Conservation (phyloP, 1,284 basidiomycete genomes). For the Ceratobasidium sp. region DNA sequence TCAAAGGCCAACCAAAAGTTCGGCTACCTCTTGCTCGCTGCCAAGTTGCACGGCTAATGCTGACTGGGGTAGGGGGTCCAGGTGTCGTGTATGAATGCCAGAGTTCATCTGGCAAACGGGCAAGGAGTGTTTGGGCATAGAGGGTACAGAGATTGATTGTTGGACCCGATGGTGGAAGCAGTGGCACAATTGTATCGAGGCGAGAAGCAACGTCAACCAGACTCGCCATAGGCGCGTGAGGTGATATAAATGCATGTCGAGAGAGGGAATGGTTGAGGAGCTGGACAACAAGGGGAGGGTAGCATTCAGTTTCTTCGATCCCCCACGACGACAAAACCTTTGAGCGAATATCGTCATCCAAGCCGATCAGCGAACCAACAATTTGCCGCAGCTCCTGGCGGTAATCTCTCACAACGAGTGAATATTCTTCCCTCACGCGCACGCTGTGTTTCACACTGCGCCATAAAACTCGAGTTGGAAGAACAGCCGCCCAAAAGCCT, state of each 20-base stretch:
- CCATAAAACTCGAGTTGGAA: neutral
- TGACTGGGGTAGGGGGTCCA: neutral
- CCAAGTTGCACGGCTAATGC: constrained; percentile 13
- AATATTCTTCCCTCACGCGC: constrained; percentile 27
- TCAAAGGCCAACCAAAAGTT: constrained; percentile 23
- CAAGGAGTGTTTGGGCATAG: constrained; percentile 5
- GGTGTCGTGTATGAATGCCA: constrained; percentile 33
- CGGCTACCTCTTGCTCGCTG: constrained; percentile 20
- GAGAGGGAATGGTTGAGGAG: constrained; percentile 30
- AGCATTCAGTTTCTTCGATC: neutral
- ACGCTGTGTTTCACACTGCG: neutral
- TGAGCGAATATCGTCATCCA: constrained; percentile 15
- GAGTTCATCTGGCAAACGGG: constrained; percentile 29
- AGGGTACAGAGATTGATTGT: neutral
- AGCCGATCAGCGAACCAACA: neutral
- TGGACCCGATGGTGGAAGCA: constrained; percentile 14
- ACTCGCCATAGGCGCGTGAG: constrained; percentile 14
- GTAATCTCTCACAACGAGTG: constrained; percentile 3
- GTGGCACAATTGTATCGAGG: constrained; percentile 11
- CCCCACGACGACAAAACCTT: constrained; percentile 11
- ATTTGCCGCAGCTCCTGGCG: constrained; percentile 7
- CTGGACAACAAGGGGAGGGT: constrained; percentile 2
- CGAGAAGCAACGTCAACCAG: constrained; percentile 21
- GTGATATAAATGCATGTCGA: constrained; percentile 22
- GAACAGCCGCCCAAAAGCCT: constrained; percentile 12